Percentiles rank a stretch among this genome's conserved stretches.
Conservation (phyloP, 441 rosid species). For the Rhodomyrtus psidioides region DNA sequence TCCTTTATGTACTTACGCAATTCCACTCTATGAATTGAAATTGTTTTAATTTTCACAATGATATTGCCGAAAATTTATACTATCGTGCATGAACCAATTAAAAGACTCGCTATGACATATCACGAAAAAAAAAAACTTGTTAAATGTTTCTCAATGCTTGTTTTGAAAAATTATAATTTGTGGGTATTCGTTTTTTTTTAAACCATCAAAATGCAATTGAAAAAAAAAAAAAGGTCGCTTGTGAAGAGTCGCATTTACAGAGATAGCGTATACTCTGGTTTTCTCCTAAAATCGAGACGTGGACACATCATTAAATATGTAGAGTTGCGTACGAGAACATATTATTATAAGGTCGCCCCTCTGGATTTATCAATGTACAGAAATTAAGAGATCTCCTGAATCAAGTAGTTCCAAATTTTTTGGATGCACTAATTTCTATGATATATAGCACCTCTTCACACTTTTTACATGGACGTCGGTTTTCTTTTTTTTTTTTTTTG, state of each 20-base stretch:
- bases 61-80: not conserved
- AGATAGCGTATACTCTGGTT: too few relatives aligned
- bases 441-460: too few relatives aligned
- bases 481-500: too few relatives aligned
- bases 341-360: not conserved
- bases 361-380: not conserved
- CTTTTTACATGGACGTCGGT: fast-evolving
- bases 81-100: not conserved
- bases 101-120: not conserved
- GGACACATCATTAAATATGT: not conserved
- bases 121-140: too few relatives aligned
- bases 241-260: too few relatives aligned
- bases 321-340: fast-evolving
- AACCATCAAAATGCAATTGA: too few relatives aligned
- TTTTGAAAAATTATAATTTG: too few relatives aligned
- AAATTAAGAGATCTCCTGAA: too few relatives aligned
- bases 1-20: not conserved
- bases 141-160: too few relatives aligned
- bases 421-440: not conserved
- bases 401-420: not conserved
- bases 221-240: too few relatives aligned
- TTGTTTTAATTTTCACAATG: not conserved
- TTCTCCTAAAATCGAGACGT: not conserved
- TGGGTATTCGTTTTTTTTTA: too few relatives aligned
- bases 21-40: not conserved